Evolutionary conservation across 1,284 basidiomycete genomes (phyloP), one percentile per base, ranked within the genome.

Genomic region (Apiotrichum laibachii): DNA sequence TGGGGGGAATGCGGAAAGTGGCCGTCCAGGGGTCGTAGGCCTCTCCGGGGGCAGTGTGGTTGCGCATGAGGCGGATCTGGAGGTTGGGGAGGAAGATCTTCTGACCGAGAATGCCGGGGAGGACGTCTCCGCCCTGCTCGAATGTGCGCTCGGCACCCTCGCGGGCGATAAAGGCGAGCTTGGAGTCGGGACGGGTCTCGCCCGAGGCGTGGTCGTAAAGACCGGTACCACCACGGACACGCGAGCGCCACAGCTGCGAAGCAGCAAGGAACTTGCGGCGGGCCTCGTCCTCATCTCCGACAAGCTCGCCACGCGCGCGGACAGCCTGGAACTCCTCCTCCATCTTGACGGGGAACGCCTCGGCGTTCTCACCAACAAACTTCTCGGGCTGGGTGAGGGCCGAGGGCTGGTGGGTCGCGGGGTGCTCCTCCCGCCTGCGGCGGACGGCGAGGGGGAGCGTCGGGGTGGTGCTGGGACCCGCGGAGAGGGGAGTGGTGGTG

Each of bases 11-110:
- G 58, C 91, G 88, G 82, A 97, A 96, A 1, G 94, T 97, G 9
- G 93, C 93, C 76, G 92, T 88, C 80, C 88, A 93, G 1, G 92
- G 89, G 67, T 97, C 95, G 82, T 97, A 97, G 6, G 90, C 81
- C 69, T 89, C 79, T 0, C 88, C 90, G 1, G 80, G 77, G 0
- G 84, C 85, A 0, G 91, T 93, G 70, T 87, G 79, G 77, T 97
- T 97, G 43, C 90, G 86, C 48, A 95, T 86, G 56, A 97, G 82
- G 57, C 85, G 84, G 77, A 96, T 86, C 63, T 88, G 78, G 68
- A 89, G 83, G 77, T 96, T 96, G 48, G 93, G 94, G 46, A 97
- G 85, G 79, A 90, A 97, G 47, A 93, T 83, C 65, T 86, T 85
- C 70, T 88, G 85, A 50, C 90, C 93, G 55, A 90, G 82, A 50